These are phyloP conservation scores for Phyllosticta ampelicida DNA, from an alignment of 2,329 filamentous ascomycete genomes.

Conservation along the genomic window DNA sequence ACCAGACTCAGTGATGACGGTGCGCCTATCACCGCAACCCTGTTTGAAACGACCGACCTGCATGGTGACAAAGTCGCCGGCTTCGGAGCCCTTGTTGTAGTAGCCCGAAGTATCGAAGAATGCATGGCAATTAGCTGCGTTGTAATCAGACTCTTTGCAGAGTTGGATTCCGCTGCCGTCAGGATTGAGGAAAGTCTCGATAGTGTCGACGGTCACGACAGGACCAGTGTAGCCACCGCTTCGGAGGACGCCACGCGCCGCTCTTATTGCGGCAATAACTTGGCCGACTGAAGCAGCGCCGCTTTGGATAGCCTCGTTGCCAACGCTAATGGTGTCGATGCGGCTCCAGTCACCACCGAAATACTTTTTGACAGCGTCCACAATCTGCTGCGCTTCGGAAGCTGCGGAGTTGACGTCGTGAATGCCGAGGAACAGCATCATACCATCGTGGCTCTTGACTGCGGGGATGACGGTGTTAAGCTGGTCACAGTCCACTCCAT, in stretches of 20 bases:
- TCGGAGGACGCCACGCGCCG: slow-evolving; percentile 48
- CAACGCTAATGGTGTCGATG: slow-evolving; percentile 63
- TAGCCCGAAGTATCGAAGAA: slow-evolving; percentile 54
- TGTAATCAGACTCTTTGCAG: slow-evolving; percentile 65
- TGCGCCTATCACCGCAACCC: slow-evolving; percentile 46
- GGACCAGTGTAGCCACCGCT: slow-evolving; percentile 57
- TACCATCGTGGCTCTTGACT: slow-evolving; percentile 41
- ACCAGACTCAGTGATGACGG: slow-evolving; percentile 72
- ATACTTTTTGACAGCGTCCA: slow-evolving; percentile 37
- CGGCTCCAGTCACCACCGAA: slow-evolving; percentile 51
- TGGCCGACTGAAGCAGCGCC: slow-evolving; percentile 33
- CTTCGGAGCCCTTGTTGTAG: slow-evolving; percentile 37
- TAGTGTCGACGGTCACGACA: slow-evolving; percentile 73
- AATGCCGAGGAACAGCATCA: slow-evolving; percentile 66
- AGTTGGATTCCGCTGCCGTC: slow-evolving; percentile 34
- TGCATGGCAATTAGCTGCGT: slow-evolving; percentile 70
- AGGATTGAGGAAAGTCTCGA: slow-evolving; percentile 54
- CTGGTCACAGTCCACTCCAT: slow-evolving; percentile 72
- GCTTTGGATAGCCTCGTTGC: slow-evolving; percentile 67
- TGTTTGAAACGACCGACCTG: slow-evolving; percentile 41
- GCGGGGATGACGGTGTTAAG: slow-evolving; percentile 52
- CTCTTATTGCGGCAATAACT: slow-evolving; percentile 48
- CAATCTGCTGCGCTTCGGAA: slow-evolving; percentile 50
- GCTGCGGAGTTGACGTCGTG: slow-evolving; percentile 37
- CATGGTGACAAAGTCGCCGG: slow-evolving; percentile 56